phyloP scores from a whole-genome alignment of 352 stramenopile species.

The Globisporangium abappressorium region DNA sequence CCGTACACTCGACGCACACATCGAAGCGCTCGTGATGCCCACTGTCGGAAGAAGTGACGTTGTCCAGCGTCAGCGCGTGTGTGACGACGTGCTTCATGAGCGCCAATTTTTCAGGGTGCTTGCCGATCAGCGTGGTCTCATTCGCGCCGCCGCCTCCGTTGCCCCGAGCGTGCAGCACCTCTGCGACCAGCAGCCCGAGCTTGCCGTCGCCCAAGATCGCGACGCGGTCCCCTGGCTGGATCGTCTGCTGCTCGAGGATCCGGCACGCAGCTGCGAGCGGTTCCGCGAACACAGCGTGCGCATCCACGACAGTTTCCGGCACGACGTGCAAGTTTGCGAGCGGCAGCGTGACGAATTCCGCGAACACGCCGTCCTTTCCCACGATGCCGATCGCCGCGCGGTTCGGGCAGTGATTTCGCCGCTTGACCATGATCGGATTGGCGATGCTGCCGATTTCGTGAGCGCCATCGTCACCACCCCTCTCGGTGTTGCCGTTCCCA shows the following conservation, averaged over 20 bases:
- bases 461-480: not conserved
- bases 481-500: not conserved
- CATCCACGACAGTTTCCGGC: constrained; percentile 57
- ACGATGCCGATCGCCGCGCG: constrained; percentile 84
- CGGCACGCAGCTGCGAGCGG: constrained; percentile 84
- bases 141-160: constrained; percentile 17
- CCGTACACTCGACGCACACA: constrained; percentile 67
- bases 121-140: constrained; percentile 52
- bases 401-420: constrained; percentile 86
- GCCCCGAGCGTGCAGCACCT: constrained; percentile 53
- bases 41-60: constrained; percentile 7
- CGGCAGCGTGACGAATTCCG: constrained; percentile 80
- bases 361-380: constrained; percentile 74
- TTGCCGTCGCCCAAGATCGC: constrained; percentile 88
- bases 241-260: constrained; percentile 80
- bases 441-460: not conserved
- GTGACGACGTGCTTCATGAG: constrained; percentile 47
- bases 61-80: constrained; percentile 24
- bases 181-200: constrained; percentile 82
- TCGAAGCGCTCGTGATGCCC: constrained; percentile 31
- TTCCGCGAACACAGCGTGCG: constrained; percentile 80
- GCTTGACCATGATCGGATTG: constrained; percentile 23
- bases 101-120: constrained; percentile 54
- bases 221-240: constrained; percentile 53
- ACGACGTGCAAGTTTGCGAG: constrained; percentile 83